These are phyloP conservation scores for Mimosa pudica DNA, from an alignment of 306 rosid species.

Conservation along the genomic window DNA sequence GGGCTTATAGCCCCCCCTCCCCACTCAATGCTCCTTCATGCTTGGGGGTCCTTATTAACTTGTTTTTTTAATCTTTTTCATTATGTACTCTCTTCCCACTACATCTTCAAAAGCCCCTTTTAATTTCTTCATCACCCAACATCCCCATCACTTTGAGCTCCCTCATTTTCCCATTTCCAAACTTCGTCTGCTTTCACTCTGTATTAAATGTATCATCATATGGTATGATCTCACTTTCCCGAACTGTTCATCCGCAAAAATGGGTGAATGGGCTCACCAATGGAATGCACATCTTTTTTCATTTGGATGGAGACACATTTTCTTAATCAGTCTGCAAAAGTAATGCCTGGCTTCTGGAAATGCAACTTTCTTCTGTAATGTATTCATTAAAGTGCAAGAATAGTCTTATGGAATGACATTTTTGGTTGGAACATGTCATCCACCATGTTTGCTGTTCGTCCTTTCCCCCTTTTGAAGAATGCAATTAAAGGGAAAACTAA, in stretches of 20 bases:
- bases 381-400: constrained; percentile 1
- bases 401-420: neutral
- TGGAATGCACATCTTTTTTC: neutral
- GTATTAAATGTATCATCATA: constrained; percentile 10
- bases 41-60: constrained; percentile 38
- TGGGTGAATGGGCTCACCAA: too few relatives aligned
- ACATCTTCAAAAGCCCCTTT: constrained; percentile 31
- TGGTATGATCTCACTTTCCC: too few relatives aligned
- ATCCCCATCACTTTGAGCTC: neutral
- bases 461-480: too few relatives aligned
- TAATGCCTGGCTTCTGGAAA: constrained; percentile 8
- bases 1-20: too few relatives aligned
- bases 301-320: too few relatives aligned
- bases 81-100: neutral
- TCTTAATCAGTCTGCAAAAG: neutral
- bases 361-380: neutral
- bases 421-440: too few relatives aligned
- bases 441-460: too few relatives aligned
- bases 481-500: too few relatives aligned
- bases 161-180: neutral
- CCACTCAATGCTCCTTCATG: constrained; percentile 39
- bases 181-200: neutral
- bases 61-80: neutral
- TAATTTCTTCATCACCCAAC: neutral
- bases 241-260: too few relatives aligned